These are phyloP conservation scores for Nakaseomyces delphensis DNA, from an alignment of 1,139 yeast genomes.

Conservation along the genomic window DNA sequence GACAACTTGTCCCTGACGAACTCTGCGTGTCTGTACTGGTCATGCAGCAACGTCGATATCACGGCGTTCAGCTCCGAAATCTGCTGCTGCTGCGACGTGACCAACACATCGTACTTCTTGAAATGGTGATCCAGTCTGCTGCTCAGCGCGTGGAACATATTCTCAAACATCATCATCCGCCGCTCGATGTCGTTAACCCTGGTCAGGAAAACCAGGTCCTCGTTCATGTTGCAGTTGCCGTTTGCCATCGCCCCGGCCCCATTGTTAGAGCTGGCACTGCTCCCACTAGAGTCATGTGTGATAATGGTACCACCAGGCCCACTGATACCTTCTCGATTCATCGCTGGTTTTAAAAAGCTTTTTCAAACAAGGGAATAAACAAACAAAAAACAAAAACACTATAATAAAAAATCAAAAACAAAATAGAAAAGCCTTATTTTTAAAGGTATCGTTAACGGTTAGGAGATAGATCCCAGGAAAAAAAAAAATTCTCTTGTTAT, in stretches of 20 bases:
- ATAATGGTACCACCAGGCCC: slow-evolving; percentile 5
- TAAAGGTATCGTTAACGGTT: too few relatives aligned
- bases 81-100: slow-evolving; percentile 29
- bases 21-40: slow-evolving; percentile 25
- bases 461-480: too few relatives aligned
- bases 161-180: slow-evolving; percentile 26
- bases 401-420: neutral
- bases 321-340: slow-evolving; percentile 6
- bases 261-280: slow-evolving; percentile 4
- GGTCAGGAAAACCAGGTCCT: slow-evolving; percentile 11
- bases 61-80: slow-evolving; percentile 25
- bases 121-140: slow-evolving; percentile 28
- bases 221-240: slow-evolving; percentile 9
- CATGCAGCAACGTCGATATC: slow-evolving; percentile 23
- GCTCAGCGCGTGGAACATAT: slow-evolving; percentile 27
- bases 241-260: slow-evolving; percentile 1
- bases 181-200: slow-evolving; percentile 26
- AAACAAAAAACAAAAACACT: neutral
- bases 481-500: neutral
- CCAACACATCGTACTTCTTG: slow-evolving; percentile 27
- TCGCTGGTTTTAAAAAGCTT: too few relatives aligned
- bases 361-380: neutral
- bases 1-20: slow-evolving; percentile 23
- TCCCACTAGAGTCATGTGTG: slow-evolving; percentile 1
- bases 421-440: too few relatives aligned